phyloP scores from a whole-genome alignment of 2,329 filamentous ascomycete species.

The Ascochyta viciae-villosae region DNA sequence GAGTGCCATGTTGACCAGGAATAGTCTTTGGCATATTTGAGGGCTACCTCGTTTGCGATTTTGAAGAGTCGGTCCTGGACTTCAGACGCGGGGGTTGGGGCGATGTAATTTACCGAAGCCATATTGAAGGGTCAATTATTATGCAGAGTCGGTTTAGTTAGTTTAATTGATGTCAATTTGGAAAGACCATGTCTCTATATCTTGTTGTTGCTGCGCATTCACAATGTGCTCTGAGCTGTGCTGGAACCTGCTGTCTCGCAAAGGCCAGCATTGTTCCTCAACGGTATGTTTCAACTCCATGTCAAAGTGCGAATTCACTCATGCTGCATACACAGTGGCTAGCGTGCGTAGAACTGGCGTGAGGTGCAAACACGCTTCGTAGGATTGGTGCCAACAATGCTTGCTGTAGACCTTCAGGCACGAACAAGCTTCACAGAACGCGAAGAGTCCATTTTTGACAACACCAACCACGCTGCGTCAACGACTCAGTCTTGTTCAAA shows the following conservation, averaged over 20 bases:
- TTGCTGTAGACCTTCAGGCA: not conserved
- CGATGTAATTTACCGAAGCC: not conserved
- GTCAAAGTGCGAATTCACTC: not conserved
- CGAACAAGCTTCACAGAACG: not conserved
- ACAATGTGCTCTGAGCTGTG: not conserved
- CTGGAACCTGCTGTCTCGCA: not conserved
- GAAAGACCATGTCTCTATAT: not conserved
- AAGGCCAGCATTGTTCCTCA: not conserved
- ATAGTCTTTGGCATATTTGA: conserved; percentile 1
- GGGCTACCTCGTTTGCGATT: not conserved
- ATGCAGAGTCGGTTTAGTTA: not conserved
- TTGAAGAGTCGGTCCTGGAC: not conserved
- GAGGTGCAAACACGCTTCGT: not conserved
- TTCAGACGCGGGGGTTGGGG: not conserved
- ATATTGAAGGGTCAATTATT: not conserved
- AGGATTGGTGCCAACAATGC: not conserved
- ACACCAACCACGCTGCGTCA: not conserved
- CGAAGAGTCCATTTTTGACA: not conserved
- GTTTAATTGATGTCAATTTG: not conserved
- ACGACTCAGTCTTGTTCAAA: not conserved
- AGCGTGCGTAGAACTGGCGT: not conserved
- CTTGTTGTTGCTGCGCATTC: not conserved
- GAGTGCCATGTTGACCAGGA: conserved; percentile 6
- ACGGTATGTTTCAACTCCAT: not conserved
- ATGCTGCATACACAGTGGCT: not conserved